Conservation (phyloP, 2,329 filamentous ascomycete genomes). For the Alternaria sp. region DNA sequence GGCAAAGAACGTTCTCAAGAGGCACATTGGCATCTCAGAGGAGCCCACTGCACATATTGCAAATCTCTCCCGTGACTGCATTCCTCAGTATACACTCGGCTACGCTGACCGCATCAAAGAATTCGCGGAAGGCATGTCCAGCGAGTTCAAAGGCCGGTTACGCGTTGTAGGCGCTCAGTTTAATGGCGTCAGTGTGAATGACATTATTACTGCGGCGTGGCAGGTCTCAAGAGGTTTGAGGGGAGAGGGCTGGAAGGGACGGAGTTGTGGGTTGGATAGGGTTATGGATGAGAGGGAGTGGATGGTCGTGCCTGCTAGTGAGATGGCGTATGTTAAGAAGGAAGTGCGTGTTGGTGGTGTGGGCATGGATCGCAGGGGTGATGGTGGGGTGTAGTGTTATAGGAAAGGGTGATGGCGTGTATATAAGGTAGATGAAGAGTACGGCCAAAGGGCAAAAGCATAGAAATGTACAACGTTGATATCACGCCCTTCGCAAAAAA, state of each 20-base stretch:
- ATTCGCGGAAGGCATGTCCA: slow-evolving; percentile 64
- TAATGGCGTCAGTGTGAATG: slow-evolving; percentile 60
- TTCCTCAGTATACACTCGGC: slow-evolving; percentile 88
- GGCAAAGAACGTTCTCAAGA: slow-evolving; percentile 72
- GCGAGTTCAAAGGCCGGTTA: slow-evolving; percentile 68
- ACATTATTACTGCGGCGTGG: slow-evolving; percentile 64
- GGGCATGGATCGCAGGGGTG: slow-evolving; percentile 10
- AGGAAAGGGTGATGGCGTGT: background rate
- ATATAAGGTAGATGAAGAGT: background rate
- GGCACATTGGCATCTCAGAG: slow-evolving; percentile 76
- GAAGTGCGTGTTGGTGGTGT: background rate
- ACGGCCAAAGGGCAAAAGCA: background rate
- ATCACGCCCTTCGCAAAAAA: too few species aligned
- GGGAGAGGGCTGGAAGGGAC: slow-evolving; percentile 43
- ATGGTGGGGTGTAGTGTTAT: slow-evolving; percentile 7
- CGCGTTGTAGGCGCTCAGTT: slow-evolving; percentile 65
- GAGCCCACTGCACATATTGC: slow-evolving; percentile 69
- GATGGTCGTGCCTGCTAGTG: slow-evolving; percentile 20
- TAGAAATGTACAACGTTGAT: background rate
- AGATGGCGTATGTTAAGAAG: slow-evolving; percentile 20
- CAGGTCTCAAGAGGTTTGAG: slow-evolving; percentile 57
- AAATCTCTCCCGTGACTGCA: slow-evolving; percentile 73
- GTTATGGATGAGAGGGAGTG: slow-evolving; percentile 28
- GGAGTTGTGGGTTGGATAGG: slow-evolving; percentile 38
- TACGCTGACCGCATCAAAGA: slow-evolving; percentile 70